These are phyloP conservation scores for Aegilops speltoides DNA, from an alignment of 176 grass and related monocot genomes.

Conservation along the genomic window DNA sequence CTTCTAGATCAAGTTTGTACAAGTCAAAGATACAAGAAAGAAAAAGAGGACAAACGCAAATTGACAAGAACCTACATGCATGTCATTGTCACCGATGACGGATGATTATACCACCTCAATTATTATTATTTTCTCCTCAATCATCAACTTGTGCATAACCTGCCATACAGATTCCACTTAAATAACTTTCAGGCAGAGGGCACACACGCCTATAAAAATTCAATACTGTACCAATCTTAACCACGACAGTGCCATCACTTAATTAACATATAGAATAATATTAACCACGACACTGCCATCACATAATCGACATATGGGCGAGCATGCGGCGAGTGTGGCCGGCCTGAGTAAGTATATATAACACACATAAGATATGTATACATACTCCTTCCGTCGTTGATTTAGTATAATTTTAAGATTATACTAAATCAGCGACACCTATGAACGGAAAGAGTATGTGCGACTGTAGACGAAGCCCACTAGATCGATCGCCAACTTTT, in stretches of 20 bases:
- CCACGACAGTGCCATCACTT: neutral
- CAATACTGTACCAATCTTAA: neutral
- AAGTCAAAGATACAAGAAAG: neutral
- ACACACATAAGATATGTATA: neutral
- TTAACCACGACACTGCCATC: neutral
- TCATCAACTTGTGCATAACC: neutral
- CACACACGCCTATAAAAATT: neutral
- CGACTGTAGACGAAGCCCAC: neutral
- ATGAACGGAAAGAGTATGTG: neutral
- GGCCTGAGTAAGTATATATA: neutral
- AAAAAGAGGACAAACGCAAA: neutral
- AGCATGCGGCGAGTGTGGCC: too few species aligned
- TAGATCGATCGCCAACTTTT: neutral
- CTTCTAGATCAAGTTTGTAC: neutral
- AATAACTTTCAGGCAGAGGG: neutral
- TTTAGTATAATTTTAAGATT: too few species aligned
- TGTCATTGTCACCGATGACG: neutral
- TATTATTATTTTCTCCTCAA: neutral
- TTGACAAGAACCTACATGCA: conserved; percentile 3
- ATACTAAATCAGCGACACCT: too few species aligned
- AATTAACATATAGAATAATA: neutral
- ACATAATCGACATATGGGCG: neutral
- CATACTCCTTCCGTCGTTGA: too few species aligned
- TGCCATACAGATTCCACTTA: neutral
- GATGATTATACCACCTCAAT: neutral